Evolutionary conservation across 1,139 yeast species (phyloP), one percentile per base, ranked within the genome.

Genomic region (Debaryomycetaceae sp.): DNA sequence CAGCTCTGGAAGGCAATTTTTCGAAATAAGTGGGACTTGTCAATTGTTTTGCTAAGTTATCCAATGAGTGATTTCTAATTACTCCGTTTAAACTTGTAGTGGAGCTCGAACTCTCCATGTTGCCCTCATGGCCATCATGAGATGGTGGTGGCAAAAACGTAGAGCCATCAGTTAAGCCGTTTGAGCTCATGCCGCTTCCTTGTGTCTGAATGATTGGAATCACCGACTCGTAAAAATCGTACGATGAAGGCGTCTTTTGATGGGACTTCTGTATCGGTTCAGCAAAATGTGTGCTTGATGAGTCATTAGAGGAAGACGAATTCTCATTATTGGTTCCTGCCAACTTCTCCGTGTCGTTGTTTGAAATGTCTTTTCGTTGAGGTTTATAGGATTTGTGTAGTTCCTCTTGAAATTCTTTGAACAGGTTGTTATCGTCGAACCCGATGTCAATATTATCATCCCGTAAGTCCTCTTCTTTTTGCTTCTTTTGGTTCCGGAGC

Each of bases 221-320:
- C 42, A 72, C 62, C 3, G 68, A 46, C 39, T 72, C 75, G 52
- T 71, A 72, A 46, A 71, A 70, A 42, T 69, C 75, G 50, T 69
- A 70, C 15, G 70, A 54, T 11, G 70, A 60, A 15, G 61, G 56
- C 7, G 59, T 49, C 31, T 51, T 53, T 17, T 55, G 44, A 35
- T 47, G 53, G 17, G 15, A 19, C 26, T 30, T 30, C 18, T 31
- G 30, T 39, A 29, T 28, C 26, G 28, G 36, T 3, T 35, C 41
- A 29, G 31, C 30, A 14, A 37, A 26, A 26, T 40, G 35, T 4
- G 45, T 26, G 3, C 43, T 36, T 13, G 30, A 17, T 6, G 33
- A 35, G 17, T 35, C 38, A 16, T 35, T 35, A 6, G 38, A 35
- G 11, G 44, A 41, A 18, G 47, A 37, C 35, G 42, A 39, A 4